Evolutionary conservation across 2,329 filamentous ascomycete genomes (phyloP).

Genomic region (Scedosporium aurantiacum): DNA sequence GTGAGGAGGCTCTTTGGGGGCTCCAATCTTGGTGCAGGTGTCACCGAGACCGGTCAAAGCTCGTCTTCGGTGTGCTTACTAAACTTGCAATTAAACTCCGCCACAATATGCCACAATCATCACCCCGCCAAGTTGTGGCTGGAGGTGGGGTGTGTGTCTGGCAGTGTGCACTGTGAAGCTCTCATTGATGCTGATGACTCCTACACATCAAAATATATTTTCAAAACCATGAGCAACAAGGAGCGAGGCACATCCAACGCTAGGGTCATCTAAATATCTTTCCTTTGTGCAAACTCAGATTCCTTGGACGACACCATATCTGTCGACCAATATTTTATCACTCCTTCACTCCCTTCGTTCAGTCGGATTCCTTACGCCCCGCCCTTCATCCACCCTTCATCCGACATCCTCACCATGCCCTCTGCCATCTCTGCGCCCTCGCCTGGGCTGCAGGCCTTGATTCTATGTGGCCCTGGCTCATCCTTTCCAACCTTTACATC

Average conservation of each 20-base stretch:
- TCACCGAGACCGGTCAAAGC: too few relatives aligned
- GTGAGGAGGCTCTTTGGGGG: too few relatives aligned
- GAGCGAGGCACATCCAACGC: background rate
- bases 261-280: background rate
- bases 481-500: constrained; percentile 76
- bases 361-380: background rate
- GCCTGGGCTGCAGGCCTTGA: constrained; percentile 70
- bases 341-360: background rate
- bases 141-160: background rate
- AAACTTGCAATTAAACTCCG: too few relatives aligned
- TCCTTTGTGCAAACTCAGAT: background rate
- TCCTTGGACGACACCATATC: too few relatives aligned
- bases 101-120: background rate
- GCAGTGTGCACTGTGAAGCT: background rate
- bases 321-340: background rate
- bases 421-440: constrained; percentile 64
- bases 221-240: background rate
- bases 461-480: constrained; percentile 72
- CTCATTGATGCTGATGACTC: background rate
- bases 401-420: constrained; percentile 57
- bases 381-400: background rate
- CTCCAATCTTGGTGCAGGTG: too few relatives aligned
- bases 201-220: background rate
- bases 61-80: too few relatives aligned
- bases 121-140: background rate